phyloP scores from a whole-genome alignment of 1,284 basidiomycete species.

The Pisolithus thermaeus region DNA sequence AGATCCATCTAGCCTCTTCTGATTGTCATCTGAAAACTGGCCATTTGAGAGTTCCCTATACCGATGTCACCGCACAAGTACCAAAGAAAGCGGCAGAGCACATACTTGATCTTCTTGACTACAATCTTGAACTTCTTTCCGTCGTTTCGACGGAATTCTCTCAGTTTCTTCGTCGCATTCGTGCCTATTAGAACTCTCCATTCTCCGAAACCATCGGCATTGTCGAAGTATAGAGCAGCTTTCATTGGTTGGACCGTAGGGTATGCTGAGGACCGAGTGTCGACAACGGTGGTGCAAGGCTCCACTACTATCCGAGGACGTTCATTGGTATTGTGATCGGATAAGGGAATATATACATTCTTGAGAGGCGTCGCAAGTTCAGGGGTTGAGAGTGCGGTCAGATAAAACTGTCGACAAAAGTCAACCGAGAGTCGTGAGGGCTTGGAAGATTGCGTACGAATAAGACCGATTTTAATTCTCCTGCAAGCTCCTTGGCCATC shows the following conservation, averaged over 20 bases:
- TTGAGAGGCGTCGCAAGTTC: slow-evolving; percentile 12
- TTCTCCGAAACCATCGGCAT: slow-evolving; percentile 45
- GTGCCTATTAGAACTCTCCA: slow-evolving; percentile 48
- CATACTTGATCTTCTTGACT: slow-evolving; percentile 56
- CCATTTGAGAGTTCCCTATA: slow-evolving; percentile 59
- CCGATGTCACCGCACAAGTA: slow-evolving; percentile 1
- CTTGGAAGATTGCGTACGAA: slow-evolving; percentile 16
- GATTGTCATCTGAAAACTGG: slow-evolving; percentile 62
- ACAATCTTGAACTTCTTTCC: slow-evolving; percentile 40
- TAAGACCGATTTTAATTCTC: slow-evolving; percentile 23
- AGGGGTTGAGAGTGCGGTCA: slow-evolving; percentile 17
- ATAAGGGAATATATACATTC: slow-evolving; percentile 9
- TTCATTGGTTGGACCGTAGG: slow-evolving; percentile 46
- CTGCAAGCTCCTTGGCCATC: slow-evolving; percentile 16
- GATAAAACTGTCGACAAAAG: slow-evolving; percentile 16
- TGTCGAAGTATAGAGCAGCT: slow-evolving; percentile 44
- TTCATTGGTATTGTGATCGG: neutral
- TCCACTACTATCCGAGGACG: neutral
- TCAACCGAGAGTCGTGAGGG: neutral
- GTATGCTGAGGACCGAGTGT: slow-evolving; percentile 26
- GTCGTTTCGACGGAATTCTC: slow-evolving; percentile 35
- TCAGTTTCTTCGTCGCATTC: slow-evolving; percentile 39
- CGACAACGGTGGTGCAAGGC: neutral
- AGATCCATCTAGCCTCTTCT: slow-evolving; percentile 51
- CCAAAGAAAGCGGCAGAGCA: neutral